Conservation (phyloP, 768 basidiomycete species). For the Lactarius vividus region DNA sequence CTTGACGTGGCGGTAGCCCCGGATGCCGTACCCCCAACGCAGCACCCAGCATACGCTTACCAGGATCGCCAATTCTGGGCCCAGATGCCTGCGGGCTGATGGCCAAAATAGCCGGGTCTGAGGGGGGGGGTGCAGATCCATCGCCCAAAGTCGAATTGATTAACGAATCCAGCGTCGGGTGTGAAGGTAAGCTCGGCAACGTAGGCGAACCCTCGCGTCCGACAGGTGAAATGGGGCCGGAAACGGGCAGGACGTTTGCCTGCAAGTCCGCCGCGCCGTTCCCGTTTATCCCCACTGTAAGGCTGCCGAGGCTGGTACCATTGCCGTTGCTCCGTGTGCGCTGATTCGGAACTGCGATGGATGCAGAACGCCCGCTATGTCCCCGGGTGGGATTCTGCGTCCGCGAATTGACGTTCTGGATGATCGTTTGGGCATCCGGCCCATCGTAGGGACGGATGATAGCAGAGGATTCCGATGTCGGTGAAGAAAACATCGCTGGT, state of each 20-base stretch:
- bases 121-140: constrained; percentile 47
- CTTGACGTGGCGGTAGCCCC: constrained; percentile 55
- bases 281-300: constrained; percentile 34
- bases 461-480: constrained; percentile 50
- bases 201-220: constrained; percentile 67
- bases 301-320: constrained; percentile 34
- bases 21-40: constrained; percentile 85
- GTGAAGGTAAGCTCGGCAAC: constrained; percentile 73
- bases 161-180: constrained; percentile 81
- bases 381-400: constrained; percentile 61
- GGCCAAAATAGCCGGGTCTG: constrained; percentile 69
- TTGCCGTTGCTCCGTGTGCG: constrained; percentile 39
- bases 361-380: constrained; percentile 56
- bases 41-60: constrained; percentile 85
- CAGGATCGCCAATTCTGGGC: constrained; percentile 86
- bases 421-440: constrained; percentile 83
- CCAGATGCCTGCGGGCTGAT: constrained; percentile 48
- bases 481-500: constrained; percentile 63
- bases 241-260: constrained; percentile 2
- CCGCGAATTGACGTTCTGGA: constrained; percentile 78
- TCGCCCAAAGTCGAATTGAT: constrained; percentile 72
- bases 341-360: constrained; percentile 43
- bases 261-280: constrained; percentile 19
- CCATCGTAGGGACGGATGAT: constrained; percentile 91
- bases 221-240: constrained; percentile 28